Base-by-base conservation (phyloP, 352 stramenopile species). In the Globisporangium echinulatum region DNA sequence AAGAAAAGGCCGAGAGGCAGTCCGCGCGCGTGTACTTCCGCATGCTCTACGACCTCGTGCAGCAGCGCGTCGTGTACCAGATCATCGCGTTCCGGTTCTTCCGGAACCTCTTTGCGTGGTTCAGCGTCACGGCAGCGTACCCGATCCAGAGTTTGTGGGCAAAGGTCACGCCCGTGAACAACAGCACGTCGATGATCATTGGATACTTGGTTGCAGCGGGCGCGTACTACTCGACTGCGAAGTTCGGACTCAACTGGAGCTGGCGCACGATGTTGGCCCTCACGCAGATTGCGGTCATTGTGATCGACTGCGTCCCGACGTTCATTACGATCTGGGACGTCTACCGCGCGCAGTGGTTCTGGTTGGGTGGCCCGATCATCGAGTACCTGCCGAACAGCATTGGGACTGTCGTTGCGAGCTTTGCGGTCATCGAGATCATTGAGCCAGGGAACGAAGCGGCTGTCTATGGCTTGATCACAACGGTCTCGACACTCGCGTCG, bases 11-110 rank as follows among this genome's bases (percentile, higher is more conserved):
- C 11, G 65, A 65, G 38, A 48, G 66, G 6, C 72, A 59, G 10
- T 68, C 67, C 3, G 50, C 19, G 33, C 39, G 36, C 15, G 44
- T 40, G 8, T 58, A 65, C 38, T 59, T 48, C 37, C 44, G 13
- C 5, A 66, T 75, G 60, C 50, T 89, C 19, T 89, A 75, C 59
- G 66, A 79, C 10, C 59, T 89, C 44, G 63, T 87, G 51, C 76
- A 88, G 64, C 58, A 73, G 37, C 75, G 68, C 8, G 71, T 87
- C 4, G 67, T 82, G 58, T 82, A 79, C 62, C 75, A 82, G 54
- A 68, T 82, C 33, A 68, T 81, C 51, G 72, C 71, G 36, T 85
- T 81, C 59, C 70, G 77, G 13, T 85, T 85, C 68, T 82, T 85
- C 47, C 72, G 71, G 58, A 82, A 77, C 53, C 64, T 85, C 59